A percentile compares a stretch with the other conserved stretches of the same genome.
Conservation (phyloP, 2,329 filamentous ascomycete genomes). For the Hypoxylon sp. region DNA sequence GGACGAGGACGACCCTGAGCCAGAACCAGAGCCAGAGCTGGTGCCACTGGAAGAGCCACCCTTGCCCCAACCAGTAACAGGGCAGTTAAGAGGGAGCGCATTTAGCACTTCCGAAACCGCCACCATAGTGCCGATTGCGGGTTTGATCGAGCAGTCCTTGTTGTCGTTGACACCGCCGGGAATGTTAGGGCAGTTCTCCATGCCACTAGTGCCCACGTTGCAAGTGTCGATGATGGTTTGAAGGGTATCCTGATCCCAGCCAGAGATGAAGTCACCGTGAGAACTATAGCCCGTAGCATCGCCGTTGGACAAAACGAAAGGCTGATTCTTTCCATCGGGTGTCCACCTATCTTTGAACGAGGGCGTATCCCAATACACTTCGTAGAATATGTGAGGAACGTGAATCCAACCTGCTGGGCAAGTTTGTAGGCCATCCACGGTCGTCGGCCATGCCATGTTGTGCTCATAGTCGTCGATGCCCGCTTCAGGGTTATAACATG, state of each 20-base stretch:
- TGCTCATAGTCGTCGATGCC: conserved; percentile 72
- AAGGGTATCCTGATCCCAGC: conserved; percentile 76
- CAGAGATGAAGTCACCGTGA: conserved; percentile 81
- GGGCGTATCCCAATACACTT: conserved; percentile 73
- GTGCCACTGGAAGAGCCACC: conserved; percentile 51
- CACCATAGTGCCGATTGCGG: conserved; percentile 63
- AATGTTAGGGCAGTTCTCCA: conserved; percentile 74
- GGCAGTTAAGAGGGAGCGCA: conserved; percentile 69
- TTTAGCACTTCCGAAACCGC: conserved; percentile 58
- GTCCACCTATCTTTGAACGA: conserved; percentile 67
- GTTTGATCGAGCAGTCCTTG: conserved; percentile 65
- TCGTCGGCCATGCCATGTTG: conserved; percentile 76
- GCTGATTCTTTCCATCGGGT: conserved; percentile 68
- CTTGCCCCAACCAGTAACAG: conserved; percentile 66
- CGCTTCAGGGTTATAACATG: conserved; percentile 77
- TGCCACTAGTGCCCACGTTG: conserved; percentile 70
- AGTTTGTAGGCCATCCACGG: conserved; percentile 64
- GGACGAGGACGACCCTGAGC: conserved; percentile 27
- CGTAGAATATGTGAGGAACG: conserved; percentile 70
- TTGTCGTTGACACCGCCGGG: conserved; percentile 66
- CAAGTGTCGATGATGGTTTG: conserved; percentile 78
- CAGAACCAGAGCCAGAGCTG: conserved; percentile 3
- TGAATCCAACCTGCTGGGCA: conserved; percentile 70
- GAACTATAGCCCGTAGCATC: conserved; percentile 78
- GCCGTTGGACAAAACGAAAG: conserved; percentile 78